A percentile compares a stretch with the other conserved stretches of the same genome.
Conservation (phyloP, 2,329 filamentous ascomycete genomes). For the Bipolaris sorokiniana region DNA sequence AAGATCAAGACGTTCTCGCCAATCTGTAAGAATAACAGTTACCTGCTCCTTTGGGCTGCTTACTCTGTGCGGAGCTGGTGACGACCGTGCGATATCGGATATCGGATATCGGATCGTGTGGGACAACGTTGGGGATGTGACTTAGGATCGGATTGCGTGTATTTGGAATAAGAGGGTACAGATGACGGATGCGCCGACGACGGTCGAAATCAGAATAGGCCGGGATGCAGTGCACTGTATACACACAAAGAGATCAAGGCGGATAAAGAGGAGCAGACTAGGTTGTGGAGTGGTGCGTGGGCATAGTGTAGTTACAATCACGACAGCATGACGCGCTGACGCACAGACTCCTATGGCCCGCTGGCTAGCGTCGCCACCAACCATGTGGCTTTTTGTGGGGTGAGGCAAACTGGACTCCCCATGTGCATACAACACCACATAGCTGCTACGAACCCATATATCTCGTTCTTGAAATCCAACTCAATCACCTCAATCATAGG, state of each 20-base stretch:
- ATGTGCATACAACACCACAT: not conserved
- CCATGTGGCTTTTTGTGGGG: conserved; percentile 12
- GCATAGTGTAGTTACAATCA: not conserved
- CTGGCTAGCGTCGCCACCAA: conserved; percentile 1
- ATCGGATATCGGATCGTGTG: conserved; percentile 31
- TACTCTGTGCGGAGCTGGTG: not conserved
- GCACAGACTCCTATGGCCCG: not conserved
- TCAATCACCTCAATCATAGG: not conserved
- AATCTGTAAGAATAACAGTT: conserved; percentile 15
- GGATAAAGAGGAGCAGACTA: not conserved
- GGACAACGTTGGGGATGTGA: not conserved
- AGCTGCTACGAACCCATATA: not conserved
- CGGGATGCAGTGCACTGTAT: too few species aligned
- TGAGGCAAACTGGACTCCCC: conserved; percentile 1
- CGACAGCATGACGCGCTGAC: conserved; percentile 9
- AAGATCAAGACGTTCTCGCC: conserved; percentile 23
- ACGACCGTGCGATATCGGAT: conserved; percentile 30
- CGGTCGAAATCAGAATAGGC: not conserved
- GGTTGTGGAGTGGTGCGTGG: not conserved
- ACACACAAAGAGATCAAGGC: not conserved
- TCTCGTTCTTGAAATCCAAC: not conserved
- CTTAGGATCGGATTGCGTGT: not conserved
- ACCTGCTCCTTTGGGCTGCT: conserved; percentile 23
- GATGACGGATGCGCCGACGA: not conserved
- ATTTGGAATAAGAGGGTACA: not conserved